Percentiles rank a stretch among this genome's conserved stretches.
These are phyloP conservation scores for Crithidia sp. DNA, from an alignment of 208 protist species.

Conservation along the genomic window DNA sequence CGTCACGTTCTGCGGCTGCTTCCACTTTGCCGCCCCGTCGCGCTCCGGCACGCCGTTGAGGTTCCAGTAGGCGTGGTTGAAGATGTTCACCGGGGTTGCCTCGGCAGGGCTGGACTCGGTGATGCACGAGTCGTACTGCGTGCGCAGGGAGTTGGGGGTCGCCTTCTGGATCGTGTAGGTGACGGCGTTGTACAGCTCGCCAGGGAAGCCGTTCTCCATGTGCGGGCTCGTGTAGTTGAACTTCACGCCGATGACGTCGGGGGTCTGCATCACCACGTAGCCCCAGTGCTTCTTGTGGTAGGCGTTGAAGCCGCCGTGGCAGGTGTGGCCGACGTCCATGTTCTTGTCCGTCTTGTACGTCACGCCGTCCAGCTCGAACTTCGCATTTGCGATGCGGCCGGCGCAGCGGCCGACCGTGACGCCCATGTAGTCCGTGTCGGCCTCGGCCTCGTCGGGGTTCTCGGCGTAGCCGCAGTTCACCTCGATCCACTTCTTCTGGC, in stretches of 20 bases:
- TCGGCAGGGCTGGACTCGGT: slow-evolving; percentile 49
- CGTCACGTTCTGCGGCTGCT: slow-evolving; percentile 30
- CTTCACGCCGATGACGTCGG: slow-evolving; percentile 24
- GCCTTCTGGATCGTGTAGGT: slow-evolving; percentile 50
- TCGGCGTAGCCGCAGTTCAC: slow-evolving; percentile 47
- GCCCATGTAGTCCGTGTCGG: slow-evolving; percentile 55
- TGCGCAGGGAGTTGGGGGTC: slow-evolving; percentile 39
- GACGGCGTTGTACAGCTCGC: slow-evolving; percentile 21
- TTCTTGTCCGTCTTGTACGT: slow-evolving; percentile 30
- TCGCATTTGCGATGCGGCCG: slow-evolving; percentile 62
- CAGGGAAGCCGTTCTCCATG: slow-evolving; percentile 73
- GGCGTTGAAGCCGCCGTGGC: slow-evolving; percentile 53
- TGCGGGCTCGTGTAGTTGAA: slow-evolving; percentile 48
- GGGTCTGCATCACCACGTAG: slow-evolving; percentile 17
- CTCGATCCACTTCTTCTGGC: slow-evolving; percentile 50
- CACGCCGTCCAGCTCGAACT: slow-evolving; percentile 45
- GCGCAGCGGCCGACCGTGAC: slow-evolving; percentile 66
- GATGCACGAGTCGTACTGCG: slow-evolving; percentile 38
- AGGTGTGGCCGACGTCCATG: slow-evolving; percentile 27
- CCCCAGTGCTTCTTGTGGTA: slow-evolving; percentile 63
- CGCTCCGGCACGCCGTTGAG: slow-evolving; percentile 60
- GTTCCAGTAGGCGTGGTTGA: slow-evolving; percentile 76
- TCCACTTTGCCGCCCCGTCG: slow-evolving; percentile 10
- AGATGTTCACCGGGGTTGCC: slow-evolving; percentile 57
- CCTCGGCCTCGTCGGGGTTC: slow-evolving; percentile 47